Evolutionary conservation across 306 rosid species (phyloP), one percentile per base, ranked within the genome.

Genomic region (Rosa lucieae): DNA sequence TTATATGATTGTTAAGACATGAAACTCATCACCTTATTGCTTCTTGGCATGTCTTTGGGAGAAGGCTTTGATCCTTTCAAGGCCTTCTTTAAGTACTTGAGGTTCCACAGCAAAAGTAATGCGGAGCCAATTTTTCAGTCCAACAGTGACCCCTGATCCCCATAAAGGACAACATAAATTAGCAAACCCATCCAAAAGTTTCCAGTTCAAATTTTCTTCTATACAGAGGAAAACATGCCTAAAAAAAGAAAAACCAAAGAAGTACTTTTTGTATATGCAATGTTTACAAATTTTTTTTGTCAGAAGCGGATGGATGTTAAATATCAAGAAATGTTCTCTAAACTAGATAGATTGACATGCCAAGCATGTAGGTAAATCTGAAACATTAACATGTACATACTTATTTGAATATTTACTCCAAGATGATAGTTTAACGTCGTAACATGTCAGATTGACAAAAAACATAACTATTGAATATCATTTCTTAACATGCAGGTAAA

Each of bases 51-150:
- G 81, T 43, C 90, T 74, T 56, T 83, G 78, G 80, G 76, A 66
- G 84, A 91, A 91, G 49, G 87, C 83, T 78, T 86, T 86, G 12
- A 88, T 79, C 73, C 97, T 89, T n/a, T 72, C 77, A 62, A 89
- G 83, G 29, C 83, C 92, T 3, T 89, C 89, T 76, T 85, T 82
- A 79, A 91, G 84, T 29, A 72, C 73, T 20, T 85, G 68, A 80
- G 43, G 79, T 13, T 86, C 87, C 17, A 78, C 82, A 18, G 84
- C 90, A 74, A 74, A 77, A 70, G 86, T 83, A 78, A 91, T 62
- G 70, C 92, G 86, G 71, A 91, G 67, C 89, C 92, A 89, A 76
- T 88, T 88, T 82, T 86, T 85, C 52, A 88, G 73, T 77, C 93
- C 93, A 68, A 89, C 92, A 12, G 86, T 67, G 46, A 86, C 86